Evolutionary conservation across 176 grass and related monocot genomes (phyloP), one percentile per base, ranked within the genome.

Genomic region (Carex littledalei): DNA sequence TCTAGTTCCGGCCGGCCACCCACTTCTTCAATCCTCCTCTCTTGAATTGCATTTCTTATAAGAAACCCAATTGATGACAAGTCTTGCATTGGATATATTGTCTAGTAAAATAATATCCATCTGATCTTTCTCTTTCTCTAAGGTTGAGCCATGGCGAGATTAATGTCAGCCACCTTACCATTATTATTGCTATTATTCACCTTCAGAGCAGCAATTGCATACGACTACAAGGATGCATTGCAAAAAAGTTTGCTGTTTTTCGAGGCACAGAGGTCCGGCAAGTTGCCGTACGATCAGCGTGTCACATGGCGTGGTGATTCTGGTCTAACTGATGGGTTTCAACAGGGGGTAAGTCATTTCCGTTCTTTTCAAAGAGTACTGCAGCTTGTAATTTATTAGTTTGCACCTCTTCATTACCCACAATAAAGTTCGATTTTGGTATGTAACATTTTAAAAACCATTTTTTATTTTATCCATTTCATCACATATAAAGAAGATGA

Each of bases 241-340:
- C 86, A 90, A 63, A 95, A 99, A 87, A 88, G 85, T 82, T 86
- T 99, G 24, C 86, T 82, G 86, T 99, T 94, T 87, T 89, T 99
- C 45, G 93, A 99, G 88, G 93, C 93, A 49, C 93, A 99, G 88
- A 57, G 93, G 45, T 94, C 96, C 5, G 96, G 96, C 1, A 99
- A 95, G 85, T 84, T 99, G 85, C 96, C 96, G 5, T 55, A 6
- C 29, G 90, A 92, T 80, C 91, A 87, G 71, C 83, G 64, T 12
- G 93, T 95, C 45, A 82, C 86, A 47, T 99, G 93, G 96, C 93
- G 91, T 67, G 91, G 93, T 17, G 91, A 99, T 87, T 99, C 96
- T 59, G 91, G 78, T 24, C 88, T 99, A 79, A 83, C 54, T n/a
- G 93, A 99, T 81, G 96, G 96, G 39, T 92, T 79, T 64, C 53